These are phyloP conservation scores for Malassezia yamatoensis DNA, from an alignment of 1,284 basidiomycete genomes.

Conservation along the genomic window DNA sequence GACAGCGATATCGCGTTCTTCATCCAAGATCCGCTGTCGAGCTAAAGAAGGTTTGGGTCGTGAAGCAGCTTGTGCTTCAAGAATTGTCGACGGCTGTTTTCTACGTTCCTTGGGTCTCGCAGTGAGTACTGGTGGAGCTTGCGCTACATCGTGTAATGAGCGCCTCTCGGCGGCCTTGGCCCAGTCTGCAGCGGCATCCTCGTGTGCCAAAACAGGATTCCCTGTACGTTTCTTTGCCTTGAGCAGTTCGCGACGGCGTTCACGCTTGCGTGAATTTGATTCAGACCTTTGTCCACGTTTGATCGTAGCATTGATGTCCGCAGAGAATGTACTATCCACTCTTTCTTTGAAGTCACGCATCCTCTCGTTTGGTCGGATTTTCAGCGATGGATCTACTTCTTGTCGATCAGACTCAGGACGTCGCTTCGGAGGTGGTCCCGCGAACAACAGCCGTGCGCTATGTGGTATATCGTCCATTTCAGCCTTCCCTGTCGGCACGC, in stretches of 20 bases:
- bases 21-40: conserved; percentile 30
- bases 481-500: conserved; percentile 21
- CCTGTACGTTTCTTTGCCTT: conserved; percentile 12
- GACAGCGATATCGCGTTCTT: conserved; percentile 32
- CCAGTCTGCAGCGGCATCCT: conserved; percentile 7
- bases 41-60: conserved; percentile 30
- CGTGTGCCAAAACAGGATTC: conserved; percentile 1
- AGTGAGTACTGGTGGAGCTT: conserved; percentile 33
- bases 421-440: conserved; percentile 18
- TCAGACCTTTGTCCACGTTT: conserved; percentile 22
- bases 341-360: conserved; percentile 38
- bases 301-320: conserved; percentile 27
- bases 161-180: not conserved
- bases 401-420: conserved; percentile 8
- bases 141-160: conserved; percentile 33
- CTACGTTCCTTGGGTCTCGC: conserved; percentile 29
- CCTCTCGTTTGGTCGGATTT: conserved; percentile 37
- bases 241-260: conserved; percentile 16
- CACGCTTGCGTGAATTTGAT: conserved; percentile 30
- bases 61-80: conserved; percentile 3
- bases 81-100: not conserved
- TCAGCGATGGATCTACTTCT: conserved; percentile 16
- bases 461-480: conserved; percentile 30
- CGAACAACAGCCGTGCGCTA: conserved; percentile 31
- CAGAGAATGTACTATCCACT: conserved; percentile 34